Percentiles rank a stretch among this genome's conserved stretches.
Evolutionary conservation across 2,329 filamentous ascomycete genomes (phyloP).

Genomic region (Penicillium olsonii): DNA sequence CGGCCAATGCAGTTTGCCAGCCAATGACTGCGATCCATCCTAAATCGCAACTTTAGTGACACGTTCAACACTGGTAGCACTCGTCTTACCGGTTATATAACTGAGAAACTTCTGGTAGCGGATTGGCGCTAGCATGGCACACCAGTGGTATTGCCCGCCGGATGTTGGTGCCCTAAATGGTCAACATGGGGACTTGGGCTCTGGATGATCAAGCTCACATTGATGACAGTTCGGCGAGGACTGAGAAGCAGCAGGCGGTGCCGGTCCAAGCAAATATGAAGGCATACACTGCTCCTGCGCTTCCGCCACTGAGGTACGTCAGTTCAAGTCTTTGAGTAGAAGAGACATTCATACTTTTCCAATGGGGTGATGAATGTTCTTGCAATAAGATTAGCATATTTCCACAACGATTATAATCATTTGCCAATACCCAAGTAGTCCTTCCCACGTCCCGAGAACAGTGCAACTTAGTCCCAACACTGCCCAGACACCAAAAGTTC

Average conservation of each 20-base stretch:
- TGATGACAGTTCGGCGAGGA: not conserved
- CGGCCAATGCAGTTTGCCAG: slow-evolving; percentile 2
- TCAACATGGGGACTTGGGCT: not conserved
- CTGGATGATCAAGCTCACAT: not conserved
- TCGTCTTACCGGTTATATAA: slow-evolving; percentile 1
- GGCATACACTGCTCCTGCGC: slow-evolving; percentile 5
- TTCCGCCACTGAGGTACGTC: slow-evolving; percentile 1
- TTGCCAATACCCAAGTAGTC: not conserved
- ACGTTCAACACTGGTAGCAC: not conserved
- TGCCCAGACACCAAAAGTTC: not conserved
- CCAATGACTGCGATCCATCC: not conserved
- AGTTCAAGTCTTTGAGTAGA: not conserved
- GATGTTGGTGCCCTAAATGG: not conserved
- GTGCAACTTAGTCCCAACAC: not conserved
- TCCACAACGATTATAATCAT: not conserved
- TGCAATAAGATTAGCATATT: not conserved
- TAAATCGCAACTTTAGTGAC: not conserved
- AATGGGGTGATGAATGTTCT: not conserved
- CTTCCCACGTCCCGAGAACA: not conserved
- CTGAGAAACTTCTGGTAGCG: slow-evolving; percentile 1
- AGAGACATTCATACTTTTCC: not conserved
- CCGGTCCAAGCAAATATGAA: slow-evolving; percentile 3
- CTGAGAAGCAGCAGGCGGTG: not conserved
- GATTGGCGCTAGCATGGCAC: slow-evolving; percentile 6
- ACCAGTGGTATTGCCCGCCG: slow-evolving; percentile 7